Evolutionary conservation across 2,329 filamentous ascomycete genomes (phyloP).

Genomic region (Ophiostoma quercus): DNA sequence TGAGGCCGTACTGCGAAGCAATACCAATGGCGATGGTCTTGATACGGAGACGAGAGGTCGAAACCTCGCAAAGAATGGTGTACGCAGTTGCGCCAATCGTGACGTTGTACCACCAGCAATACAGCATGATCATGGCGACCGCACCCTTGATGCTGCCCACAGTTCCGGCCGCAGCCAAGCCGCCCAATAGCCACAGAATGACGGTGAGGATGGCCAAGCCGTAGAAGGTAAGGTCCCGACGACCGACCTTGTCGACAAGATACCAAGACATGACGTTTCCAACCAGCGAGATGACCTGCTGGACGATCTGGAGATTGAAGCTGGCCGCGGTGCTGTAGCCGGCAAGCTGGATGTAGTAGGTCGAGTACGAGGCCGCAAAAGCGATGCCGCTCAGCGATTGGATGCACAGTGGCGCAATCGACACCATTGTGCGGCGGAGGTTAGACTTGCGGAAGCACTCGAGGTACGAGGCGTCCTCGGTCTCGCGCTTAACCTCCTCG

Average conservation of each 20-base stretch:
- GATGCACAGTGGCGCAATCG: conserved; percentile 56
- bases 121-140: conserved; percentile 41
- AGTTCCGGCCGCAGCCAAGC: conserved; percentile 43
- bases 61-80: conserved; percentile 31
- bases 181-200: conserved; percentile 44
- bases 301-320: conserved; percentile 42
- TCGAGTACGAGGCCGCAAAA: conserved; percentile 59
- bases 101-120: conserved; percentile 48
- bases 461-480: conserved; percentile 41
- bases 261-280: conserved; percentile 52
- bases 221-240: conserved; percentile 38
- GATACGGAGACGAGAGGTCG: conserved; percentile 42
- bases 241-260: conserved; percentile 36
- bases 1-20: conserved; percentile 38
- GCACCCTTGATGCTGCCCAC: conserved; percentile 34
- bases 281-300: conserved; percentile 47
- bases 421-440: conserved; percentile 38
- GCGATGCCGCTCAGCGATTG: conserved; percentile 58
- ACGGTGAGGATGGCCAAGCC: conserved; percentile 37
- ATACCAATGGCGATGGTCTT: conserved; percentile 44
- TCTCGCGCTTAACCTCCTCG: no score
- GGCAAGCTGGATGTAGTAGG: conserved; percentile 42
- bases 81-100: conserved; percentile 36
- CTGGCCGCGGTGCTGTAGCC: conserved; percentile 36
- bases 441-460: conserved; percentile 49